These are phyloP conservation scores for Nematocida ironsii DNA, from an alignment of 371 early-diverging fungal species.

Conservation along the genomic window DNA sequence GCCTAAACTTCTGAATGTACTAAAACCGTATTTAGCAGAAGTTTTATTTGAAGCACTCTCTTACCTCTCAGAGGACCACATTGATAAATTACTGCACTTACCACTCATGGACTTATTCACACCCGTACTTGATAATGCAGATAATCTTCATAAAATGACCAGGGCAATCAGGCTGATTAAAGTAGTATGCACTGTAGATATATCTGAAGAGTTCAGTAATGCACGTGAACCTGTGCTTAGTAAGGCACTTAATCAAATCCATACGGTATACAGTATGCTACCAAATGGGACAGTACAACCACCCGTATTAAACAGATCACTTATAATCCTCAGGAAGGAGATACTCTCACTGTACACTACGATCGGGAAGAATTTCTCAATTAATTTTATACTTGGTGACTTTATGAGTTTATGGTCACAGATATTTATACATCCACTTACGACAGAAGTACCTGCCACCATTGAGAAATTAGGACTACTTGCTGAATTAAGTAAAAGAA, in stretches of 20 bases:
- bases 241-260: neutral
- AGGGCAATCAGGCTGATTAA: constrained; percentile 19
- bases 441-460: neutral
- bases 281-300: neutral
- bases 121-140: neutral
- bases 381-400: constrained; percentile 24
- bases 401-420: constrained; percentile 26
- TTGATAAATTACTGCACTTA: constrained; percentile 14
- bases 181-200: constrained; percentile 19
- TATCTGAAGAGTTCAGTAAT: constrained; percentile 5
- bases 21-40: constrained; percentile 29
- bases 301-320: neutral
- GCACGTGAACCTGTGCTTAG: constrained; percentile 1
- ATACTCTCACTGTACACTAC: constrained; percentile 8
- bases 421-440: neutral
- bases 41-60: constrained; percentile 32
- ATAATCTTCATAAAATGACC: constrained; percentile 1
- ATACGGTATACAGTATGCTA: constrained; percentile 2
- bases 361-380: constrained; percentile 23
- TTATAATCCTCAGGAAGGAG: constrained; percentile 19
- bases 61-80: neutral
- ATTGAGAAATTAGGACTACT: constrained; percentile 17
- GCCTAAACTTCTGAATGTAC: constrained; percentile 1
- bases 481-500: constrained; percentile 23
- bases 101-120: constrained; percentile 6